Evolutionary conservation across 768 basidiomycete genomes (phyloP), one percentile per base, ranked within the genome.

Genomic region (Tylopilus sp.): DNA sequence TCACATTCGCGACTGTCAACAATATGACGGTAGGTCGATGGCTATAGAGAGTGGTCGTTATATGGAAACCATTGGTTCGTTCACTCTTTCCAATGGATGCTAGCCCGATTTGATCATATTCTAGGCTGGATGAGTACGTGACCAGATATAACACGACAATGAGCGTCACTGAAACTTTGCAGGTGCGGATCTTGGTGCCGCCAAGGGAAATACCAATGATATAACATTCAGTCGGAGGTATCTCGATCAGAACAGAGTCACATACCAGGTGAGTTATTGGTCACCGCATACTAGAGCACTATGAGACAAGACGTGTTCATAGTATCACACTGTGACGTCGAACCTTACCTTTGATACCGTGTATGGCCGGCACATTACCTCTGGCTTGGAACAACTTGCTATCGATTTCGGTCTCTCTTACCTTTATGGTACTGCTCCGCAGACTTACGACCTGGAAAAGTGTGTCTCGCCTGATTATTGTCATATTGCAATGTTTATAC

Each of bases 21-120:
- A 66, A 19, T 66, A 61, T 12, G 56, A 66, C 42, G 54, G 54
- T 34, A 60, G 59, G 28, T 28, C 59, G 22, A 64, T 66, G 55
- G 60, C 86, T 3, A 64, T 94, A 54, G 89, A 92, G 62, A 87
- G 89, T 57, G 89, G 94, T n/a, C 76, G 91, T 22, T 96, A 95
- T 65, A 89, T 96, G 86, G 94, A 97, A 72, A 97, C 93, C 10
- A 74, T 95, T 49, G 92, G 90, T 87, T 21, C n/a, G 19, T 37
- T 9, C 8, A 3, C 36, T 11, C 1, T 37, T 7, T 37, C n/a
- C 6, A 37, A 8, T 19, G 6, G n/a, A 19, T 21, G 36, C 7
- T 37, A 6, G n/a, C n/a, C 12, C 12, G 7, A 37, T 8, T 19
- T 37, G 7, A 19, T 19, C n/a, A 19, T 37, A 21, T 37, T 30